Base-by-base conservation (phyloP, 2,329 filamentous ascomycete genomes). In the Fusarium sp. region DNA sequence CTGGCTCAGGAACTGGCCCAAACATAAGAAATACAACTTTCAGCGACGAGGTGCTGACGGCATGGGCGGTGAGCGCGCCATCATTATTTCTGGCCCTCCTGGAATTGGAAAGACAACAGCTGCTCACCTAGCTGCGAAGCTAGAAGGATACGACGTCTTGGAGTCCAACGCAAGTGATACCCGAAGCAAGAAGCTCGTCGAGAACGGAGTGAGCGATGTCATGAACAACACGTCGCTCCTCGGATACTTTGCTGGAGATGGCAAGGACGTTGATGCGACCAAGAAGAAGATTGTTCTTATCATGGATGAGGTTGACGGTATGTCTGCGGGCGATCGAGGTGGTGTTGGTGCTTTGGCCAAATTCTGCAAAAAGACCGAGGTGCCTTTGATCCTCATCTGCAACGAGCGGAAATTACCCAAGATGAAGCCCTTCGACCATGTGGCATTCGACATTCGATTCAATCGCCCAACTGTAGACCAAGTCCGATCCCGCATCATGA, bases 241-340 rank as follows among this genome's bases (percentile, higher is more conserved):
- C 57, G 96, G 96, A 2, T 99, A 91, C 79, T 99, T 98, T 77
- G 89, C 94, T 9, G 89, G 89, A 4, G 92, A 94, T 56, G 91
- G 92, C 23, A 92, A 96, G 79, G 87, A 90, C 58, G 89, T 97
- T 5, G 91, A 97, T 42, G 80, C 83, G 6, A 84, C 85, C 17
- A 98, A 96, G 83, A 97, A 96, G 83, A 97, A 97, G 72, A 89
- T 98, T 33, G 93, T 97, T 8, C 82, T 99, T 47, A 93, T 99
- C 80, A 98, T 99, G 96, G 96, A 99, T 72, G 96, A 99, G 80
- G 96, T 99, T 6, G 96, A 99, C 74, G 96, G 96, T 51, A 98
- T 99, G 96, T 98, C 95, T 63, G 94, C 93, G 35, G 96, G 96
- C 76, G 96, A 99, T 76, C 90, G 96, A 63, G 96, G 96, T 69